phyloP scores from a whole-genome alignment of 2,329 filamentous ascomycete species.

The Hypomyces rosellus region DNA sequence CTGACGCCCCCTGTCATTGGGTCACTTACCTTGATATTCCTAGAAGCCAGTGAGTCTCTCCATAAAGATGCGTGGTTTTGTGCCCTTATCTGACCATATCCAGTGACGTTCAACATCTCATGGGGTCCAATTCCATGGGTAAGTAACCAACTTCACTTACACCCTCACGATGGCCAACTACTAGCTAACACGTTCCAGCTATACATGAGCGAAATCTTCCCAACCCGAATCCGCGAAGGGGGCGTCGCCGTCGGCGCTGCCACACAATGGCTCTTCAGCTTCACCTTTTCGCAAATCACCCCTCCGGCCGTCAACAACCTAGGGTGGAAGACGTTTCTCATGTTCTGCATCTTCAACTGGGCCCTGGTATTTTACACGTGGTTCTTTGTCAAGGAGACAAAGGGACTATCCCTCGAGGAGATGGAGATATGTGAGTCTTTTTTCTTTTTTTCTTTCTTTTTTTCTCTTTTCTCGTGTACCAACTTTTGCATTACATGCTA shows the following conservation, averaged over 20 bases:
- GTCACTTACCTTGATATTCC: constrained; percentile 44
- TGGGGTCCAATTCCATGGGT: constrained; percentile 49
- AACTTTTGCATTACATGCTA: neutral
- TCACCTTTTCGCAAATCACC: constrained; percentile 41
- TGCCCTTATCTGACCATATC: too few species aligned
- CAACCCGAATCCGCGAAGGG: constrained; percentile 42
- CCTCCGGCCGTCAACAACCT: constrained; percentile 41
- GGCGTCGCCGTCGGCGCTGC: constrained; percentile 44
- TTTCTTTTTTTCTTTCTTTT: too few species aligned
- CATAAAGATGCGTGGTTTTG: too few species aligned
- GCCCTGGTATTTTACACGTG: constrained; percentile 8
- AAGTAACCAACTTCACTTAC: too few species aligned
- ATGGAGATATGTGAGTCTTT: constrained; percentile 18
- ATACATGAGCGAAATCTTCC: constrained; percentile 45
- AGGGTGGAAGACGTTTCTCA: constrained; percentile 42
- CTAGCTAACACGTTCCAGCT: too few species aligned
- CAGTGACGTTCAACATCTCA: constrained; percentile 24
- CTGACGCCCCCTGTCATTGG: constrained; percentile 37
- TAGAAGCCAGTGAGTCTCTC: constrained; percentile 33
- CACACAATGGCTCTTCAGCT: constrained; percentile 48
- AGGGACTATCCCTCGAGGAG: constrained; percentile 20
- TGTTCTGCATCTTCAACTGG: constrained; percentile 29
- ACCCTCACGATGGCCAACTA: too few species aligned
- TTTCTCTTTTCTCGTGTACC: too few species aligned
- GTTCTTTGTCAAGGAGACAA: constrained; percentile 15